Evolutionary conservation across 2,329 filamentous ascomycete species (phyloP).

Genomic region (Annulohypoxylon truncatum): DNA sequence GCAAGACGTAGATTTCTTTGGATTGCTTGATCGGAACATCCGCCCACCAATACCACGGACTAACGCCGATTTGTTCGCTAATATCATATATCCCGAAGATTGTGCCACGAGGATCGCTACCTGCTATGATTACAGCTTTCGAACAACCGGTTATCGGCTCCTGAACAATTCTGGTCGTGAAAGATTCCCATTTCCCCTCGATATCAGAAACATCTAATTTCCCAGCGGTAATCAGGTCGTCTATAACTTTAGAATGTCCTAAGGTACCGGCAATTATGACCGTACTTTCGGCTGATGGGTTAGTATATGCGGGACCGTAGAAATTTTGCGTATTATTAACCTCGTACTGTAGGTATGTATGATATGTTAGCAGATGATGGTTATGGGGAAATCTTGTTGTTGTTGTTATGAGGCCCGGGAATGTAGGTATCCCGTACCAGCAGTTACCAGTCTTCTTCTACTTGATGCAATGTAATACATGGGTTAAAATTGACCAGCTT

Average conservation of each 20-base stretch:
- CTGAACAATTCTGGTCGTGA: conserved; percentile 68
- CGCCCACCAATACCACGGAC: conserved; percentile 76
- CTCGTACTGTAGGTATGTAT: conserved; percentile 56
- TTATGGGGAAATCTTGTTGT: background rate
- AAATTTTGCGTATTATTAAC: conserved; percentile 57
- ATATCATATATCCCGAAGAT: conserved; percentile 79
- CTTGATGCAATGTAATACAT: background rate
- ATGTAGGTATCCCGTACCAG: background rate
- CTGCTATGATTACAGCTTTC: conserved; percentile 73
- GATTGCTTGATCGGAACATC: conserved; percentile 67
- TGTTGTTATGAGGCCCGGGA: background rate
- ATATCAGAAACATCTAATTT: conserved; percentile 69
- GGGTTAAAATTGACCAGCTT: conserved; percentile 35
- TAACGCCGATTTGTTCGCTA: conserved; percentile 79
- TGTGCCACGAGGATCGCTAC: conserved; percentile 66
- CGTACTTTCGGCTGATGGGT: conserved; percentile 57
- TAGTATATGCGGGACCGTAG: conserved; percentile 58
- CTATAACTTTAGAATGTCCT: conserved; percentile 71
- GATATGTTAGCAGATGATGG: conserved; percentile 1
- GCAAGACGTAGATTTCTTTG: conserved; percentile 65
- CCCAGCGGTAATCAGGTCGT: conserved; percentile 64
- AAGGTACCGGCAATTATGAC: conserved; percentile 77
- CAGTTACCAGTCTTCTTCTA: background rate
- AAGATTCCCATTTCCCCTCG: conserved; percentile 76
- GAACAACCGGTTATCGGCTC: conserved; percentile 67